Conservation (phyloP, 2,329 filamentous ascomycete genomes). For the Alternaria gansuensis region DNA sequence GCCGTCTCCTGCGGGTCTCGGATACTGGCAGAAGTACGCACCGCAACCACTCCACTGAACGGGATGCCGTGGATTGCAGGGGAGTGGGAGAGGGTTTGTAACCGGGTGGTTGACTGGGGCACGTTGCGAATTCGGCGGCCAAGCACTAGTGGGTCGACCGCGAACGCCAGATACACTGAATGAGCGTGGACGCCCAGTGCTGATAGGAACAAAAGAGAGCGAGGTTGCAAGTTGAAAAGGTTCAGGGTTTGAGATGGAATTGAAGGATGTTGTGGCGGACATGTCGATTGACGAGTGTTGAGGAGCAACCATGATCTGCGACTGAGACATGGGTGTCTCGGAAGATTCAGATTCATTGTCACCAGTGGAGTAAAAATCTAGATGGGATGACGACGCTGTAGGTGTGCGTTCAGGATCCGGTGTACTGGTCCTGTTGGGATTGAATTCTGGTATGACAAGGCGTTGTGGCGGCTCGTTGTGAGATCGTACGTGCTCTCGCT, state of each 20-base stretch:
- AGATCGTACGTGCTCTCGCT: slow-evolving; percentile 54
- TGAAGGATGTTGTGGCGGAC: slow-evolving; percentile 41
- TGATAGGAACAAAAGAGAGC: slow-evolving; percentile 45
- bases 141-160: slow-evolving; percentile 42
- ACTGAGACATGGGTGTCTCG: slow-evolving; percentile 48
- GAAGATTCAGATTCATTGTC: slow-evolving; percentile 41
- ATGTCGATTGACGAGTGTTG: slow-evolving; percentile 40
- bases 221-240: slow-evolving; percentile 37
- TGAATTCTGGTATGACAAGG: slow-evolving; percentile 51
- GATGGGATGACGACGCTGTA: slow-evolving; percentile 34
- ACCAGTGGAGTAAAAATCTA: slow-evolving; percentile 33
- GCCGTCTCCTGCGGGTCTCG: slow-evolving; percentile 51
- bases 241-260: slow-evolving; percentile 36
- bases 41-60: slow-evolving; percentile 57
- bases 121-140: slow-evolving; percentile 39
- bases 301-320: slow-evolving; percentile 46
- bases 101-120: slow-evolving; percentile 39
- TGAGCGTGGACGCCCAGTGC: slow-evolving; percentile 50
- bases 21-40: slow-evolving; percentile 54
- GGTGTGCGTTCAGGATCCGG: slow-evolving; percentile 40
- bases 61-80: slow-evolving; percentile 53
- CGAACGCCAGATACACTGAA: slow-evolving; percentile 51
- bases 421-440: slow-evolving; percentile 37
- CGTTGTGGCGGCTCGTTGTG: slow-evolving; percentile 47
- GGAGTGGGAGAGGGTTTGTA: slow-evolving; percentile 49